These are phyloP conservation scores for Arachis stenosperma DNA, from an alignment of 306 rosid genomes.

Conservation along the genomic window DNA sequence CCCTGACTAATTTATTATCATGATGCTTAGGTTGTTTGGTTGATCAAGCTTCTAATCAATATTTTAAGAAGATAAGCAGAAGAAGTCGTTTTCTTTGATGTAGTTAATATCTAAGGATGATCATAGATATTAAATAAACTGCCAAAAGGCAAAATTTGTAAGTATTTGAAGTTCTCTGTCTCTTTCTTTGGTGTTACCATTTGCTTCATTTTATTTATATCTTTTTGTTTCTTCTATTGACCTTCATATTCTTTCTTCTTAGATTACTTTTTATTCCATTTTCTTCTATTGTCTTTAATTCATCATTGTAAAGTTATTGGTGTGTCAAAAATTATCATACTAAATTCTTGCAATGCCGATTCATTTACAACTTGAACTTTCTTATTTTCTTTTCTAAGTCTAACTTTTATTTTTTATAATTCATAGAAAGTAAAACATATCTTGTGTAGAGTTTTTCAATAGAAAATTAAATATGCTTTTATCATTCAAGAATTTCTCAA, in stretches of 20 bases:
- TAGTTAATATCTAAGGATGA: constrained; percentile 23
- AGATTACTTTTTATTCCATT: background rate
- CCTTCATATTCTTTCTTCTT: background rate
- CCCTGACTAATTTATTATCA: background rate
- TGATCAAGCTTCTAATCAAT: constrained; percentile 17
- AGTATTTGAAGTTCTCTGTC: constrained; percentile 9
- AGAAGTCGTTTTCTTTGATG: background rate
- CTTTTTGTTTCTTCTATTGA: constrained; percentile 14
- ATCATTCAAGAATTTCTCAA: no score
- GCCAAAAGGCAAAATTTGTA: constrained; percentile 33
- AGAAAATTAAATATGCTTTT: no score
- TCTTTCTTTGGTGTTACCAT: background rate
- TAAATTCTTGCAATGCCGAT: background rate
- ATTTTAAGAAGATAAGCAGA: background rate
- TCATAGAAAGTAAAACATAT: no score
- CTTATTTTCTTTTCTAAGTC: no score
- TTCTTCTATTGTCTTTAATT: no score
- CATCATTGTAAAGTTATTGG: background rate
- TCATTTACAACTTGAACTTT: no score
- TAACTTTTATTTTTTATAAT: no score
- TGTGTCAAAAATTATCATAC: no score
- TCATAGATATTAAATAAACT: constrained; percentile 3
- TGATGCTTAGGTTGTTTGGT: background rate
- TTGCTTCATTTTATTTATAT: background rate
- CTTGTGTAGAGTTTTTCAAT: no score